Base-by-base conservation (phyloP, 352 stramenopile species). In the Phytopythium delawarense region DNA sequence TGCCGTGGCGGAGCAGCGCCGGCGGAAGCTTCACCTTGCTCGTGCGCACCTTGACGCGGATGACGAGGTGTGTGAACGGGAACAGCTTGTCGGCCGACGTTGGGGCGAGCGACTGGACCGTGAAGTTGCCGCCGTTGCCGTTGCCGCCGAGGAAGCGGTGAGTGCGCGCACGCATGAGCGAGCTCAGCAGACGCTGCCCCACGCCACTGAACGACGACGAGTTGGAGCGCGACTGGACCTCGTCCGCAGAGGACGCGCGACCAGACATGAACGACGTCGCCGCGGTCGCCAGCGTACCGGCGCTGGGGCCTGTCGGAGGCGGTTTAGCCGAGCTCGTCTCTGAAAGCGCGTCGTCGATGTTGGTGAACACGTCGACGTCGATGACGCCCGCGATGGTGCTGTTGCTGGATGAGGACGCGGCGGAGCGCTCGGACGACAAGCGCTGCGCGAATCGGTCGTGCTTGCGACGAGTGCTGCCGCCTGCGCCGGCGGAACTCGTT, bases 341-440 rank as follows among this genome's bases (percentile, higher is more conserved):
- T 0, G 62, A 81, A 20, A 94, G 72, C 9, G 85, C 85, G 42
- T 92, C 75, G 13, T 92, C 83, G 2, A 94, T 68, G 44, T 67
- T 90, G 11, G 73, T 87, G 56, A 91, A 94, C 11, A 94, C 85
- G 59, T 94, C 79, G 44, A 94, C 85, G 28, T 92, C 79, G 18
- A 92, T 81, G 48, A 94, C 85, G 48, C 85, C 85, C 18, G 83
- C 76, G 20, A 92, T 81, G 1, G 72, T 71, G 5, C 64, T 71
- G n/a, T 62, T 66, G 12, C 65, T 76, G 2, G 72, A 76, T 3
- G 74, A 75, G 4, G 66, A 75, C 13, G 69, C 42, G 2, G 59
- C 69, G 5, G 70, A 82, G 12, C 59, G 59, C 2, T 63, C 46
- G 8, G 65, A 66, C 18, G 71, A 69, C 28, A 61, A 18, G 23